Evolutionary conservation across 768 basidiomycete species (phyloP).

Genomic region (Pleurotus sapidus): DNA sequence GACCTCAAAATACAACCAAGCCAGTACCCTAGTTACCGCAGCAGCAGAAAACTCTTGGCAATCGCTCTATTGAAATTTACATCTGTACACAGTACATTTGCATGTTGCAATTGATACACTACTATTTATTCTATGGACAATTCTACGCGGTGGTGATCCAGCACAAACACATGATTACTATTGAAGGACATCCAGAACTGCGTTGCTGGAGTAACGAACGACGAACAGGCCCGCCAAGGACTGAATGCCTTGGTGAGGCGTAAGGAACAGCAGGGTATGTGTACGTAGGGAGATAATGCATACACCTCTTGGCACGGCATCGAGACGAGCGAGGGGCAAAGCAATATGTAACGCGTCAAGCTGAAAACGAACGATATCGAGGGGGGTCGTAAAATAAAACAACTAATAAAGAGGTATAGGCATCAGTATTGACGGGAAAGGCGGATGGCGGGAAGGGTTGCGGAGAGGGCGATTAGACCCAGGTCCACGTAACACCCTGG

Average conservation of each 20-base stretch:
- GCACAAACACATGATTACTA: neutral
- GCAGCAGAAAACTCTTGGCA: neutral
- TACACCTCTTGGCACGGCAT: conserved; percentile 13
- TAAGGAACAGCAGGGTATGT: neutral
- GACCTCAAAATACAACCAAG: too few relatives aligned
- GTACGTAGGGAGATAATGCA: neutral
- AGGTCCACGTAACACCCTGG: conserved; percentile 45
- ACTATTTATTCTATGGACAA: neutral
- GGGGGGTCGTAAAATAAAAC: conserved; percentile 5
- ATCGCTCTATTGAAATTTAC: neutral
- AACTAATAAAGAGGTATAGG: conserved; percentile 11
- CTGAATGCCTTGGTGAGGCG: neutral
- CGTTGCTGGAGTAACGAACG: neutral
- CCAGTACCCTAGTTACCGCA: neutral
- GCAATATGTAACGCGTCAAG: conserved; percentile 22
- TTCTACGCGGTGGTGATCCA: neutral
- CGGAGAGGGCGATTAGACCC: conserved; percentile 23
- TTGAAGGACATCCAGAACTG: neutral
- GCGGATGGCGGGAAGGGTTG: conserved; percentile 4
- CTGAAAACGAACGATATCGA: conserved; percentile 16
- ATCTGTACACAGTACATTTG: neutral
- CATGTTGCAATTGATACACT: neutral
- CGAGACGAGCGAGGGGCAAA: conserved; percentile 15
- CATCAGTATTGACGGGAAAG: conserved; percentile 5
- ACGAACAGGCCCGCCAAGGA: neutral